A percentile compares a stretch with the other conserved stretches of the same genome.
phyloP scores from a whole-genome alignment of 2,329 filamentous ascomycete genomes.

The Nigrospora osmanthi region DNA sequence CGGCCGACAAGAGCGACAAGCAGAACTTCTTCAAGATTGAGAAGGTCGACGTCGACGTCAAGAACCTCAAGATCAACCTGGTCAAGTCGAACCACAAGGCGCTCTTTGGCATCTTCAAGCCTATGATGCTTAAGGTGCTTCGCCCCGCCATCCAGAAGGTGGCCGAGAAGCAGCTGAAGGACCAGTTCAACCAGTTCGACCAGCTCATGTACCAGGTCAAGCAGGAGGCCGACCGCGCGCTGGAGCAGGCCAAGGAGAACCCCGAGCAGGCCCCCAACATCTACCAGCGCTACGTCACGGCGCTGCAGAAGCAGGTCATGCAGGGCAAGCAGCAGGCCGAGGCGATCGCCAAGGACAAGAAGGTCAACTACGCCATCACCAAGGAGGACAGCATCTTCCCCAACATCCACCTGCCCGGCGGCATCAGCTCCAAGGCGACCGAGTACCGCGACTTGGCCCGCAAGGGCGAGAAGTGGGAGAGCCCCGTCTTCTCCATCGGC shows the following conservation, averaged over 20 bases:
- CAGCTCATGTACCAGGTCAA: conserved; percentile 68
- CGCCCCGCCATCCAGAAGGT: conserved; percentile 80
- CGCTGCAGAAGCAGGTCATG: conserved; percentile 64
- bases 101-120: conserved; percentile 80
- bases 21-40: conserved; percentile 93
- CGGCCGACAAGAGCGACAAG: conserved; percentile 64
- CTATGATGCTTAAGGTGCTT: conserved; percentile 74
- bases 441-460: conserved; percentile 83
- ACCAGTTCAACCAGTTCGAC: conserved; percentile 72
- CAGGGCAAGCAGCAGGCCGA: conserved; percentile 74
- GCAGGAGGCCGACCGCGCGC: conserved; percentile 69
- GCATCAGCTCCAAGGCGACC: conserved; percentile 87
- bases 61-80: conserved; percentile 78
- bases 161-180: conserved; percentile 80
- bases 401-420: conserved; percentile 74
- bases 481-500: conserved; percentile 85
- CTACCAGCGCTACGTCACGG: conserved; percentile 75
- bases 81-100: conserved; percentile 95
- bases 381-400: conserved; percentile 87
- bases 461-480: conserved; percentile 95
- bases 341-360: conserved; percentile 52
- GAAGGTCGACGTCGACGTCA: conserved; percentile 75
- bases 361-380: conserved; percentile 78
- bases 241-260: conserved; percentile 57
- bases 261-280: conserved; percentile 72